A percentile compares a stretch with the other conserved stretches of the same genome.
These are phyloP conservation scores for Lasiosphaeria miniovina DNA, from an alignment of 495 filamentous ascomycete species.

Conservation along the genomic window DNA sequence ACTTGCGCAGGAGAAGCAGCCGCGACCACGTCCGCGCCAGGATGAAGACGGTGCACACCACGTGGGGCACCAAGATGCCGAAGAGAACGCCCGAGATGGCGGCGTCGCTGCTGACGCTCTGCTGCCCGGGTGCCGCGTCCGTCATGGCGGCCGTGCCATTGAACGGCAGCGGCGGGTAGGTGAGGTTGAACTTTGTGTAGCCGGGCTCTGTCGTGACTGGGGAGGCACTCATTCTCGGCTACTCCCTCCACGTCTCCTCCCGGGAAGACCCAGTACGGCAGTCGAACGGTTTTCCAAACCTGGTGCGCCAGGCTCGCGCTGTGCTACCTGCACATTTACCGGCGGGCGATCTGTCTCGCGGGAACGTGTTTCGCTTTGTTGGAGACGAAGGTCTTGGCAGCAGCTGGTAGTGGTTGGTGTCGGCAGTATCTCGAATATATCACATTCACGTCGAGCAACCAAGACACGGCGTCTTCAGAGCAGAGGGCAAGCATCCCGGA, in stretches of 20 bases:
- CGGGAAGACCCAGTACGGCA: background rate
- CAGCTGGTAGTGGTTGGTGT: no score
- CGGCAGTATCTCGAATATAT: no score
- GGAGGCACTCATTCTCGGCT: slow-evolving; percentile 6
- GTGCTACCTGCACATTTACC: background rate
- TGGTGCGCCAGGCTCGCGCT: background rate
- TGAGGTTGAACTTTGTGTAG: slow-evolving; percentile 30
- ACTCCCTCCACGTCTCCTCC: background rate
- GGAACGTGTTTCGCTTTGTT: background rate
- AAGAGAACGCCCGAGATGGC: slow-evolving; percentile 26
- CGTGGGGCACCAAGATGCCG: slow-evolving; percentile 30
- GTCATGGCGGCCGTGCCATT: slow-evolving; percentile 5
- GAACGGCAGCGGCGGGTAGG: slow-evolving; percentile 19
- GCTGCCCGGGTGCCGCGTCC: background rate
- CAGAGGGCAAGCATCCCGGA: background rate
- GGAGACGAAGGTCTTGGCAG: no score
- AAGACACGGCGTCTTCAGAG: no score
- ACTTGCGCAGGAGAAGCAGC: slow-evolving; percentile 27
- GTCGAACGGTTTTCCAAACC: background rate
- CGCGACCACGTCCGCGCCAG: slow-evolving; percentile 26
- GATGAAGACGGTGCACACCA: slow-evolving; percentile 29
- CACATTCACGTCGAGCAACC: no score
- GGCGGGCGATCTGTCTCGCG: background rate
- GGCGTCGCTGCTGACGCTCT: slow-evolving; percentile 3
- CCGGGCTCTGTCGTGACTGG: slow-evolving; percentile 17